These are phyloP conservation scores for Rosa chinensis DNA, from an alignment of 306 rosid genomes.

Conservation along the genomic window DNA sequence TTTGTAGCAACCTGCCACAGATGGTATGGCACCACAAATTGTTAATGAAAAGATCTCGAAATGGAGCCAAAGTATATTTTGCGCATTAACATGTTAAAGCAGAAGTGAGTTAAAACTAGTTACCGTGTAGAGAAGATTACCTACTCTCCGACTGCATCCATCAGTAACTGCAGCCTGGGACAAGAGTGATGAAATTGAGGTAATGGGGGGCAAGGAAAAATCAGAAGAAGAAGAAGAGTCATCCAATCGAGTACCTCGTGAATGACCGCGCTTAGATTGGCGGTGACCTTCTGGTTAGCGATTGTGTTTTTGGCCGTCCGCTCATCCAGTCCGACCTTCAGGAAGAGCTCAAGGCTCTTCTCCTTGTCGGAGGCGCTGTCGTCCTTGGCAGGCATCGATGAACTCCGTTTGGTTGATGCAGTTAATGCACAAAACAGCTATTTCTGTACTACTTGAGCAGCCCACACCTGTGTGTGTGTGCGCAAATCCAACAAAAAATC, in stretches of 20 bases:
- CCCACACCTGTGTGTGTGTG: no score
- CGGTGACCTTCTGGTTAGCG: slow-evolving; percentile 56
- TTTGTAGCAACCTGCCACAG: slow-evolving; percentile 83
- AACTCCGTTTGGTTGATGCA: no score
- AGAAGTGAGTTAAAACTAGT: neutral
- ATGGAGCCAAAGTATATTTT: neutral
- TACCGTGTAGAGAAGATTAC: slow-evolving; percentile 88
- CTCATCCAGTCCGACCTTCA: slow-evolving; percentile 73
- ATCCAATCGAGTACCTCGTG: slow-evolving; percentile 52
- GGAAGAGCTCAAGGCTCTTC: slow-evolving; percentile 46
- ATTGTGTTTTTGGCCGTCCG: slow-evolving; percentile 52
- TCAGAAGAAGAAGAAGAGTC: no score
- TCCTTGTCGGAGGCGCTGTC: no score
- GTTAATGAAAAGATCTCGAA: neutral
- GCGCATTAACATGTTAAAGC: neutral
- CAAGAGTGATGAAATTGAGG: neutral
- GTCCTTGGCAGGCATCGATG: no score
- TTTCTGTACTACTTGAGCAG: no score
- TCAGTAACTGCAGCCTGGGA: slow-evolving; percentile 68
- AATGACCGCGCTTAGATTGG: slow-evolving; percentile 64
- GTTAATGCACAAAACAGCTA: no score
- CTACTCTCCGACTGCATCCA: slow-evolving; percentile 71
- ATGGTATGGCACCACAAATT: slow-evolving; percentile 2
- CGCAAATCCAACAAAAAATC: no score
- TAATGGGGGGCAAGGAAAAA: no score